Evolutionary conservation across 306 rosid species (phyloP), one percentile per base, ranked within the genome.

Genomic region (Astragalus glycyphyllos): DNA sequence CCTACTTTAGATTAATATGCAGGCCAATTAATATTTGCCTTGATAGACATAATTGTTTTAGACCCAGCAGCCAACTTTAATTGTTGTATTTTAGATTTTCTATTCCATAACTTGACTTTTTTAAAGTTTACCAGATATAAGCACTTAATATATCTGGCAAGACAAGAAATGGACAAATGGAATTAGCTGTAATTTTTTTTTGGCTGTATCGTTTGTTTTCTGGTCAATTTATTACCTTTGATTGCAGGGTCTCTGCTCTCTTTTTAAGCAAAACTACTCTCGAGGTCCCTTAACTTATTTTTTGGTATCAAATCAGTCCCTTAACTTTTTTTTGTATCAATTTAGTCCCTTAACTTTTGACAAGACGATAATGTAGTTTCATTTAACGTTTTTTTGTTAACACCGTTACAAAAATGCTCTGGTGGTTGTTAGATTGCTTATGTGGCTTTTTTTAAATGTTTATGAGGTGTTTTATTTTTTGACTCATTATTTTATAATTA

Each of bases 71-170:
- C 70, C 29, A 55, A 55, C 73, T 79, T 73, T 65, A 12, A 35
- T 51, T 65, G 73, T 58, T 73, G 78, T 82, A 75, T 69, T 70
- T 79, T 72, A 77, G 83, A 63, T 71, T 29, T 72, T 15, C 10
- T 54, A 48, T 26, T 63, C 64, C 65, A 64, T 44, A 42, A 23
- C 71, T 38, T 23, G 47, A 44, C 62, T 5, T 59, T 71, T 73
- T 55, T n/a, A 2, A 55, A 41, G 65, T 34, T 79, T 76, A 46
- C 58, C 31, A 41, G 81, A 71, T 81, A 55, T 58, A 69, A 47
- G 66, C 31, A 50, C 65, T 56, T 73, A 59, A 42, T 58, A 42
- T 73, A 44, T 73, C 83, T 79, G 71, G 76, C 31, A 38, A 79
- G 74, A 57, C 78, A 31, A 35, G 71, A 63, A 78, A 53, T 26